Percentiles rank a stretch among this genome's conserved stretches.
These are phyloP conservation scores for Diplodia seriata DNA, from an alignment of 2,329 filamentous ascomycete genomes.

Conservation along the genomic window DNA sequence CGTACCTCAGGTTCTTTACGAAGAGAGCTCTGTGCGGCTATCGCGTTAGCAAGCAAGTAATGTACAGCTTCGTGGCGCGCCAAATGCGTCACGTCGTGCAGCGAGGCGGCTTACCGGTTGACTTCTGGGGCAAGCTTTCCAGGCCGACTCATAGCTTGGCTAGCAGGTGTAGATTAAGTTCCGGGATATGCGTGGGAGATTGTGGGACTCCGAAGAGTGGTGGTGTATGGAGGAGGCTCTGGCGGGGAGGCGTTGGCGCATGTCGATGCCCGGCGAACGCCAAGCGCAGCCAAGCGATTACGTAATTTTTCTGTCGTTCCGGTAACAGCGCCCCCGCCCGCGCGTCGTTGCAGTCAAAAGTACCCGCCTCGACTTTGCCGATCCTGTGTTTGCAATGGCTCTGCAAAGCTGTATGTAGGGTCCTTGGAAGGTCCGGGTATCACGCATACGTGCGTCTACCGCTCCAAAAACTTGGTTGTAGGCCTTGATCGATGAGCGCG, in stretches of 20 bases:
- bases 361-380: background rate
- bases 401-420: background rate
- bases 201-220: slow-evolving; percentile 34
- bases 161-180: slow-evolving; percentile 35
- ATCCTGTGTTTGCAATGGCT: background rate
- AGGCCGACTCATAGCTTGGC: slow-evolving; percentile 89
- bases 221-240: slow-evolving; percentile 26
- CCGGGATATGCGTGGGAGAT: slow-evolving; percentile 31
- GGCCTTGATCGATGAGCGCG: background rate
- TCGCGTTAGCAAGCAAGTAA: slow-evolving; percentile 40
- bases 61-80: slow-evolving; percentile 35
- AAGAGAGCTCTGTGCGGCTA: slow-evolving; percentile 82
- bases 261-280: slow-evolving; percentile 16
- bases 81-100: slow-evolving; percentile 33
- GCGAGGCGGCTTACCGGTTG: slow-evolving; percentile 75
- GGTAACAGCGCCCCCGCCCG: background rate
- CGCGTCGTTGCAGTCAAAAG: background rate
- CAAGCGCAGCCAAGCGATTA: slow-evolving; percentile 5
- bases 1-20: slow-evolving; percentile 97
- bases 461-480: background rate
- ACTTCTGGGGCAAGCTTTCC: slow-evolving; percentile 99
- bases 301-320: background rate
- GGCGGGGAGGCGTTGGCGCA: slow-evolving; percentile 29
- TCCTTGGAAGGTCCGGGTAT: background rate
- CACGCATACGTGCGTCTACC: background rate